Base-by-base conservation (phyloP, 2,329 filamentous ascomycete genomes). In the Sclerotinia trifoliorum region DNA sequence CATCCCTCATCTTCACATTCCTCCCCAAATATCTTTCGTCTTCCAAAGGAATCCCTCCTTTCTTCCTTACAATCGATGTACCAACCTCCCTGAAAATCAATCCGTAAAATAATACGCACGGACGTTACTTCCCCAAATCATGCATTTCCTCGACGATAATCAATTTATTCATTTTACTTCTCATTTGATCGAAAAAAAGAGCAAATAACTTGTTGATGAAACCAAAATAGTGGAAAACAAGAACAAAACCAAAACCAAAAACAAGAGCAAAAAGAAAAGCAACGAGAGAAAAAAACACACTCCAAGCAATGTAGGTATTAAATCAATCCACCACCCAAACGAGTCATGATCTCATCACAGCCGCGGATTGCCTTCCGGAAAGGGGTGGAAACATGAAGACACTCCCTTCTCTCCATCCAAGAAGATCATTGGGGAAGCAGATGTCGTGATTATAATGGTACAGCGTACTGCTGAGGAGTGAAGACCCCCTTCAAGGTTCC, bases 141-240 rank as follows among this genome's bases (percentile, higher is more conserved):
- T 62, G 21, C 58, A 58, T 46, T 46, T 11, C 8, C n/a, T 35
- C n/a, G 24, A 35, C n/a, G 10, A 26, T 19, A 24, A 62, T 51
- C 46, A 39, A 39, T 51, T 39, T 51, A 51, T 51, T 62, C 60
- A 51, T 62, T 51, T 51, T 51, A 62, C 21, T 35, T 24, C 29
- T 51, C 21, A 62, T 39, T 62, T 62, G 15, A 8, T 15, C 29
- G 4, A 17, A 49, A 21, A 49, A 35, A 58, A 46, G 5, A 58
- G 8, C n/a, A 46, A 61, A 17, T 21, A 17, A 39, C 44, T 39
- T 15, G 26, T 51, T 26, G 29, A 10, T 39, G 29, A 51, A 26
- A 51, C 8, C 8, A 32, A 35, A 62, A 51, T n/a, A 32, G 26
- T 17, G 4, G 15, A 42, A 42, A 42, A 42, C 39, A 42, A 42